These are phyloP conservation scores for Penicillium capsulatum DNA, from an alignment of 2,329 filamentous ascomycete genomes.

Conservation along the genomic window DNA sequence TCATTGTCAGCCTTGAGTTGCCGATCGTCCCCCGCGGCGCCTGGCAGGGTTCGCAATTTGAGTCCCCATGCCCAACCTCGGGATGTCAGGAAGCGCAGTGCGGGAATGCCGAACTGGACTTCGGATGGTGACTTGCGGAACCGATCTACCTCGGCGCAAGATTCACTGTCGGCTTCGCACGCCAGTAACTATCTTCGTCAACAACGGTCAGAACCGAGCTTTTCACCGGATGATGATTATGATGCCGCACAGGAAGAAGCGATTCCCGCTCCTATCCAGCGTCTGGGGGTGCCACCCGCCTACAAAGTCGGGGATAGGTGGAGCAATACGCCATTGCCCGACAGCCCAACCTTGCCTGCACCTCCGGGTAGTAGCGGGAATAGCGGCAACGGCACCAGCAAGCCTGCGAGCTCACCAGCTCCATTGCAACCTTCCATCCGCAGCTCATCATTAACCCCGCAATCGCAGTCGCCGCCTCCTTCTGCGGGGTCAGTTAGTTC, in stretches of 20 bases:
- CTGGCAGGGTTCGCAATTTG: slow-evolving; percentile 15
- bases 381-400: slow-evolving; percentile 2
- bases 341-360: slow-evolving; percentile 34
- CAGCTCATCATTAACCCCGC: slow-evolving; percentile 13
- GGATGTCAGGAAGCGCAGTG: slow-evolving; percentile 6
- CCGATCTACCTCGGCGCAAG: slow-evolving; percentile 7
- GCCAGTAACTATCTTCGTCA: slow-evolving; percentile 19
- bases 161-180: slow-evolving; percentile 5
- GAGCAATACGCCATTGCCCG: slow-evolving; percentile 33
- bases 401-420: slow-evolving; percentile 3
- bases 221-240: slow-evolving; percentile 21
- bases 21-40: slow-evolving; percentile 18
- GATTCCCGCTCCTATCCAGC: slow-evolving; percentile 14
- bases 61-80: slow-evolving; percentile 9
- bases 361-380: slow-evolving; percentile 11
- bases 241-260: slow-evolving; percentile 7
- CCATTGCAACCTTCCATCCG: slow-evolving; percentile 13
- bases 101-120: slow-evolving; percentile 17
- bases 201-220: slow-evolving; percentile 31
- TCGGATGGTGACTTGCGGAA: slow-evolving; percentile 25
- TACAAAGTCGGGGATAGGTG: slow-evolving; percentile 30
- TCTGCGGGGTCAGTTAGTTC: slow-evolving; percentile 16
- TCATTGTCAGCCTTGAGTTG: slow-evolving; percentile 21
- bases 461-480: slow-evolving; percentile 12
- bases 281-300: slow-evolving; percentile 31